Evolutionary conservation across 257 asterid genomes (phyloP), one percentile per base, ranked within the genome.

Genomic region (Solanum etuberosum): DNA sequence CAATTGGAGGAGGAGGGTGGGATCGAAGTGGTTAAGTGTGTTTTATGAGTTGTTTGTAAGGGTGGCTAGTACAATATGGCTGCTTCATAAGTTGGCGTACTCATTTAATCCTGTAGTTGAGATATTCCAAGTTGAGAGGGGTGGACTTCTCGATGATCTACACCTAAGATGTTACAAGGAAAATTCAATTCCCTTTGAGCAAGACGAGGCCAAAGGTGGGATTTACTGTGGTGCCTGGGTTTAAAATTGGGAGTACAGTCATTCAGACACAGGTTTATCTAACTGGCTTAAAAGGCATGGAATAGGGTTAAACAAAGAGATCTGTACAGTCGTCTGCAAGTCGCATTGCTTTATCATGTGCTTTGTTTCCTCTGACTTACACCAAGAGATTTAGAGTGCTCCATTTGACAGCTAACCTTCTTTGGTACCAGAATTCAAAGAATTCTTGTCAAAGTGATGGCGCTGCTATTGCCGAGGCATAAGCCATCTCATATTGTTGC

Each of bases 31-130:
- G 54, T 46, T 13, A 46, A 13, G 46, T 37, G 94, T 93, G 85
- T 97, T 97, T 87, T 95, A 92, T 61, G 99, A 97, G 91, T 93
- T 93, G 68, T 97, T 95, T 91, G 95, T 97, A 71, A 91, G 94
- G 91, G 93, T 96, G 98, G 94, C 98, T 27, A 96, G 99, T 93
- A 93, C 99, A 0, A 87, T 94, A 77, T 97, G 99, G 99, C 90
- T 94, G 90, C 97, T 96, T 70, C 99, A 97, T 90, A 95, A 94
- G 93, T 80, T 97, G 90, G 98, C 98, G 0, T 92, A 90, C 88
- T 94, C 95, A 0, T 96, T 96, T 86, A 89, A 89, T 86, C 99
- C 99, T 1, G 85, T 83, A 2, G 97, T 95, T 73, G 95, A 96
- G 94, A 94, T 97, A 89, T 97, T 97, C 90, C 99, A 92, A 89